Base-by-base conservation (phyloP, 495 filamentous ascomycete species). In the Xylaria flabelliformis region DNA sequence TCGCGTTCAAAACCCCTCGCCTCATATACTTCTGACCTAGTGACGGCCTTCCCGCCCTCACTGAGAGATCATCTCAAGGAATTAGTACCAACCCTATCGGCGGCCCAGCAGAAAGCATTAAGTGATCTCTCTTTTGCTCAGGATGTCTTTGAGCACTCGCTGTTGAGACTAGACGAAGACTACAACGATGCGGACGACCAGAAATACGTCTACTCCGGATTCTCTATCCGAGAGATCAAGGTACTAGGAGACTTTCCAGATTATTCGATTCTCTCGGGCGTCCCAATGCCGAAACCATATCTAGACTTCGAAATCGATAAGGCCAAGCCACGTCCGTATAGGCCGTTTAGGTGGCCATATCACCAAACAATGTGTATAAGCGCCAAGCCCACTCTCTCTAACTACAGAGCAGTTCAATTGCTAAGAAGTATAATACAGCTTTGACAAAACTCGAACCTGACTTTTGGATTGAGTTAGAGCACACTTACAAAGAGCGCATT, bases 301-400 rank as follows among this genome's bases (percentile, higher is more conserved):
- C 66, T 65, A 3, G 73, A 79, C 19, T 93, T 92, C 74, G 82
- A 91, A 70, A 90, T 92, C 58, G 79, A 86, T 36, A 90, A 84
- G 72, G 91, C 92, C 0, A 77, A 86, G 21, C 86, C 92, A n/a
- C 85, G 92, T 44, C 92, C 90, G 17, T 91, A 92, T 78, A 86
- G 94, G 36, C 94, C 94, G 0, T 94, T 97, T 61, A 82, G 94
- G 78, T 97, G 94, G 94, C 80, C 85, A 0, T 97, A 97, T 79
- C 92, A 96, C 79, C 94, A 97, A 79, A 97, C 94, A 0, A 97
- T 97, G 94, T 93, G 94, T 97, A 88, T 72, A 90, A 85, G 55
- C 19, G 17, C 55, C 42, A 21, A 36, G 32, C 51, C 56, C 32
- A 42, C 3, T 53, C 42, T 42, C 32, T 19, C 53, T 19, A 42